Conservation (phyloP, 1,284 basidiomycete genomes). For the Cryptococcus sp. region DNA sequence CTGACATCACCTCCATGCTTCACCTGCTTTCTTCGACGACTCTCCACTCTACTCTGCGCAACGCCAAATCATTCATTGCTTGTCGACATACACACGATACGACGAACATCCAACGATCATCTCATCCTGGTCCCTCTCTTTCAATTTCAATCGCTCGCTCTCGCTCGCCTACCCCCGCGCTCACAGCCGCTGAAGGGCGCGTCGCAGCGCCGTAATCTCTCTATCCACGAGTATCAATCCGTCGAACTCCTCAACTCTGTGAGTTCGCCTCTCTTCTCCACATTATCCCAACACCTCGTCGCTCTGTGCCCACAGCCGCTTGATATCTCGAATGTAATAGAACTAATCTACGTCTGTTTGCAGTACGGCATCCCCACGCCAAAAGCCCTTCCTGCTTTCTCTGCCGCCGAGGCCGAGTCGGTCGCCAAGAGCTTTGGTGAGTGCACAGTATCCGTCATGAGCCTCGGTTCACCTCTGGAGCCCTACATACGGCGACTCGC, state of each 20-base stretch:
- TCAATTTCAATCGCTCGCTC: background rate
- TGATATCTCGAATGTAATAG: background rate
- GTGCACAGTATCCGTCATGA: slow-evolving; percentile 20
- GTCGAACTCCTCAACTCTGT: slow-evolving; percentile 92
- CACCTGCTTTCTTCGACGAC: no score
- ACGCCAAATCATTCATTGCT: no score
- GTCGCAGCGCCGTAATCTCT: slow-evolving; percentile 69
- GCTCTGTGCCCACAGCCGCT: background rate
- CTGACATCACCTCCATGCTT: no score
- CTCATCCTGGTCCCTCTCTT: background rate
- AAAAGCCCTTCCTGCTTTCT: slow-evolving; percentile 82
- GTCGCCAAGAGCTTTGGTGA: slow-evolving; percentile 85
- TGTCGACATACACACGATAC: no score
- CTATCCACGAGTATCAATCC: slow-evolving; percentile 98
- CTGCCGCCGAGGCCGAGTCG: slow-evolving; percentile 84
- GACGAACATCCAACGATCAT: background rate
- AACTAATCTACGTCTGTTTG: background rate
- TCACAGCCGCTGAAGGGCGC: slow-evolving; percentile 22
- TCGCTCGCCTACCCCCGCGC: no score
- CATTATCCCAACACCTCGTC: background rate
- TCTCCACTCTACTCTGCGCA: no score
- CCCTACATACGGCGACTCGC: background rate
- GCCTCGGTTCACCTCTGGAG: background rate
- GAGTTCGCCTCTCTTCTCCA: slow-evolving; percentile 34
- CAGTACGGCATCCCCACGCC: slow-evolving; percentile 98